Conservation (phyloP, 129 eudicot species). For the Apium graveolens region DNA sequence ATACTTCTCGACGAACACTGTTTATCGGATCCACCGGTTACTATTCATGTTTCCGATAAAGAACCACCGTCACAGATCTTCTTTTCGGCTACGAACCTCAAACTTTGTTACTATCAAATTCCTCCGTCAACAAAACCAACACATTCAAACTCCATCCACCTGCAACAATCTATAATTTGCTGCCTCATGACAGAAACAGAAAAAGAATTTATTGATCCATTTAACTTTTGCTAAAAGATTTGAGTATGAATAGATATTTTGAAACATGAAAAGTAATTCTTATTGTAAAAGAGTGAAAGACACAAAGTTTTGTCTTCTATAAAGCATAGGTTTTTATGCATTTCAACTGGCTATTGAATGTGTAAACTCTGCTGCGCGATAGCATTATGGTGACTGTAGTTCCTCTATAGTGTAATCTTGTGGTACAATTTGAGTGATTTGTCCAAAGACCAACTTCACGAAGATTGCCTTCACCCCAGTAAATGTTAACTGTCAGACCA, state of each 20-base stretch:
- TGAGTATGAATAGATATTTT: too few species aligned
- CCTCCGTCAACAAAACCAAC: too few species aligned
- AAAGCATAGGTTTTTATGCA: constrained; percentile 43
- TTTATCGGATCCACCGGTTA: too few species aligned
- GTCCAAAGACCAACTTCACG: constrained; percentile 69
- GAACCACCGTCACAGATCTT: too few species aligned
- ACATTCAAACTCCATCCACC: background rate
- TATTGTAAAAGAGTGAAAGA: too few species aligned
- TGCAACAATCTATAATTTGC: too few species aligned
- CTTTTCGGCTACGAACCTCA: too few species aligned
- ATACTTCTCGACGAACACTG: too few species aligned
- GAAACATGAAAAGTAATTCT: too few species aligned
- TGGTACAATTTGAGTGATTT: constrained; percentile 11
- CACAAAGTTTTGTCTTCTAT: background rate
- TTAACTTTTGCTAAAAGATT: background rate
- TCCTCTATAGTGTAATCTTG: constrained; percentile 57
- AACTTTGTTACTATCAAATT: too few species aligned
- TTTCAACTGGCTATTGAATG: constrained; percentile 42
- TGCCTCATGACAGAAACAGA: background rate
- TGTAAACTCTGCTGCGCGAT: constrained; percentile 50
- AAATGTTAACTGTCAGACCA: constrained; percentile 53
- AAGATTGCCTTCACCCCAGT: constrained; percentile 74
- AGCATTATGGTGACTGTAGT: constrained; percentile 32
- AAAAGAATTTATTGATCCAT: background rate
- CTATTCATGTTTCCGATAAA: too few species aligned